Percentiles rank a stretch among this genome's conserved stretches.
phyloP scores from a whole-genome alignment of 2,329 filamentous ascomycete genomes.

The Aspergillus texensis region DNA sequence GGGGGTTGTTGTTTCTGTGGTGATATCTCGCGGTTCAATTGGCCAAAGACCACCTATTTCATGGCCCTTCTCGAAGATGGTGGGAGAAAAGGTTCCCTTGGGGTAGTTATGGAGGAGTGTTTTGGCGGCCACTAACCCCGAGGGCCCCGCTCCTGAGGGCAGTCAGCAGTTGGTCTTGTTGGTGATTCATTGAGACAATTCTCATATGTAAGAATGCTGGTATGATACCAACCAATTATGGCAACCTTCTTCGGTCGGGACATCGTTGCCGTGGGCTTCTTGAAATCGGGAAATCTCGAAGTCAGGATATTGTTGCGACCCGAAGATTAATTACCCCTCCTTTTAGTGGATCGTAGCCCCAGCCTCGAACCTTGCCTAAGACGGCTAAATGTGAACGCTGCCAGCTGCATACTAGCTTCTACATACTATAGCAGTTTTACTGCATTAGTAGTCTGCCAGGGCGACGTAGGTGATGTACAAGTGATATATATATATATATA shows the following conservation, averaged over 20 bases:
- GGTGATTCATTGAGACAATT: neutral
- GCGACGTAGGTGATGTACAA: neutral
- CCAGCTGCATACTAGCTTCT: neutral
- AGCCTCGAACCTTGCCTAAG: neutral
- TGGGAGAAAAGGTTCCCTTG: slow-evolving; percentile 62
- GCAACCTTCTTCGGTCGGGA: slow-evolving; percentile 51
- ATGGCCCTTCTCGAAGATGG: slow-evolving; percentile 67
- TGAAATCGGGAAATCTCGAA: neutral
- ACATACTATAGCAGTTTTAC: neutral
- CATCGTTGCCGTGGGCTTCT: slow-evolving; percentile 14
- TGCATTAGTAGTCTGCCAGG: neutral
- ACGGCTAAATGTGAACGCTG: neutral
- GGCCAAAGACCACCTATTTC: slow-evolving; percentile 81
- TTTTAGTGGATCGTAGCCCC: neutral
- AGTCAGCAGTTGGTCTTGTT: neutral
- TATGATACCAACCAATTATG: slow-evolving; percentile 49
- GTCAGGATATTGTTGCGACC: neutral
- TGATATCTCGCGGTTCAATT: slow-evolving; percentile 49
- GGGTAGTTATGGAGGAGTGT: slow-evolving; percentile 66
- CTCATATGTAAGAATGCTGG: neutral
- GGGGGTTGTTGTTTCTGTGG: slow-evolving; percentile 26
- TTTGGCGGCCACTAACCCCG: slow-evolving; percentile 72
- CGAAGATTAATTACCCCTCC: neutral
- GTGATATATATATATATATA: neutral
- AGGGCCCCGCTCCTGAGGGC: slow-evolving; percentile 66